Conservation (phyloP, 768 basidiomycete species). For the Tulasnella calospora region DNA sequence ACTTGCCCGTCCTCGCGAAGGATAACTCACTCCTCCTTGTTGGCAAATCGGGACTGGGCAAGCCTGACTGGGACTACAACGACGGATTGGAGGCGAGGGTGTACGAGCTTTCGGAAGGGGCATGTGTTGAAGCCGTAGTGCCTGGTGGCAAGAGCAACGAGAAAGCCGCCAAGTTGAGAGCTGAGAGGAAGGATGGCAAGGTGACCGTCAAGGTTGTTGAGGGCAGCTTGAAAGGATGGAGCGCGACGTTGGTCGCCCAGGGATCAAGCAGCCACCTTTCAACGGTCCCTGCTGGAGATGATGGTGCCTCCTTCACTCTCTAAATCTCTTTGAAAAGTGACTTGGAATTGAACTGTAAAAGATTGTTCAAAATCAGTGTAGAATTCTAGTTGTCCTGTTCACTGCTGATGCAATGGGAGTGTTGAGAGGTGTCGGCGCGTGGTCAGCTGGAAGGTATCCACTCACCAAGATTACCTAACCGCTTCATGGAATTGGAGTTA, state of each 20-base stretch:
- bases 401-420: too few species aligned
- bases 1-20: slow-evolving; percentile 63
- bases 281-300: neutral
- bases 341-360: neutral
- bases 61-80: slow-evolving; percentile 61
- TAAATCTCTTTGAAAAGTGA: neutral
- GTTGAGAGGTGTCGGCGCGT: too few species aligned
- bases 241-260: neutral
- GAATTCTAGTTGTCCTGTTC: neutral
- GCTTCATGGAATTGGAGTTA: too few species aligned
- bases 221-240: slow-evolving; percentile 12
- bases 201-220: slow-evolving; percentile 34
- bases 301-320: neutral
- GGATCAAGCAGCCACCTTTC: neutral
- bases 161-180: slow-evolving; percentile 44
- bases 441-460: too few species aligned
- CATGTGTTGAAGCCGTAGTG: slow-evolving; percentile 39
- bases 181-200: slow-evolving; percentile 35
- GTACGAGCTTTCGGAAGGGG: slow-evolving; percentile 38
- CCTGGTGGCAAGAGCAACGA: slow-evolving; percentile 43
- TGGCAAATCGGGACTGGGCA: slow-evolving; percentile 48
- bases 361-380: neutral
- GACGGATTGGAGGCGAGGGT: slow-evolving; percentile 52
- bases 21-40: slow-evolving; percentile 54
- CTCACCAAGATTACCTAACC: too few species aligned